phyloP scores from a whole-genome alignment of 148 eudicot species.

The Chenopodium berlandieri region DNA sequence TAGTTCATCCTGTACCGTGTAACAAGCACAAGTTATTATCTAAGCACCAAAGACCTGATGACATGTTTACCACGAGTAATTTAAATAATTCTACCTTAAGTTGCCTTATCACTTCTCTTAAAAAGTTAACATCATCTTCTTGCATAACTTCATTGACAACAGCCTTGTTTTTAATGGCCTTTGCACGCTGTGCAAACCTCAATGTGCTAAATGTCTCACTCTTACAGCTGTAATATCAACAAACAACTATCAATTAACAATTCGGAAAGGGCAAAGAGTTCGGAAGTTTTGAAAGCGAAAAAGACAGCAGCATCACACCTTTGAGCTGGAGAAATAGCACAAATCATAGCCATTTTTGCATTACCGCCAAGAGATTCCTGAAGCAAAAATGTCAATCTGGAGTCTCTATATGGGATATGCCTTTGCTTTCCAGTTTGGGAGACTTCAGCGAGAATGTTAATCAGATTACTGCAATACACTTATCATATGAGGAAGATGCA shows the following conservation, averaged over 20 bases:
- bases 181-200: conserved; percentile 96
- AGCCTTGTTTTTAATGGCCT: conserved; percentile 95
- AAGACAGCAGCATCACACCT: conserved; percentile 56
- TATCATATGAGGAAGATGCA: conserved; percentile 23
- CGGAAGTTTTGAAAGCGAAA: background rate
- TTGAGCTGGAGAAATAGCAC: conserved; percentile 87
- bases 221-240: conserved; percentile 60
- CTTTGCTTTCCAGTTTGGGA: conserved; percentile 97
- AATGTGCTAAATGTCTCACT: conserved; percentile 93
- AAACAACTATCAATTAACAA: background rate
- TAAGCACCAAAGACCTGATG: background rate
- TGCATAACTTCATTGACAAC: conserved; percentile 87
- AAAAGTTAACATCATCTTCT: conserved; percentile 83
- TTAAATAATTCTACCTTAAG: conserved; percentile 51
- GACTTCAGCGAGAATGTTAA: conserved; percentile 92
- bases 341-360: conserved; percentile 96
- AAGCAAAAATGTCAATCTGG: conserved; percentile 86
- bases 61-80: background rate
- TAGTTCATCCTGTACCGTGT: conserved; percentile 64
- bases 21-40: conserved; percentile 11
- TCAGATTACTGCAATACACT: conserved; percentile 74
- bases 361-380: conserved; percentile 99
- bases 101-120: conserved; percentile 82
- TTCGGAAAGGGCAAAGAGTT: background rate
- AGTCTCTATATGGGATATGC: conserved; percentile 96